Evolutionary conservation across 148 eudicot genomes (phyloP).

Genomic region (Chenopodium formosanum): DNA sequence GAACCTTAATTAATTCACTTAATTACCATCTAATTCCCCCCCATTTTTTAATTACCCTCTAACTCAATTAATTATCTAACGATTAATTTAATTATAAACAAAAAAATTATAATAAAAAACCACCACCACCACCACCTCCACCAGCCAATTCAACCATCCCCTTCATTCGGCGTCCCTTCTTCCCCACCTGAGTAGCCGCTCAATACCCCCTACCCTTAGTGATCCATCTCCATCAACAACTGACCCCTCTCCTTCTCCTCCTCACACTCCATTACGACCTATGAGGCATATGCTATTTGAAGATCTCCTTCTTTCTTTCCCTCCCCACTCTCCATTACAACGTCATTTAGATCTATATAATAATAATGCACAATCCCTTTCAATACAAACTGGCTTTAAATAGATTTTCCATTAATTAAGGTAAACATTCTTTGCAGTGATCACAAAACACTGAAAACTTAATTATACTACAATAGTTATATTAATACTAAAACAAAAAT

Average conservation of each 20-base stretch:
- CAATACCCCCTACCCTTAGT: background rate
- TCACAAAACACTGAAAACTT: too few species aligned
- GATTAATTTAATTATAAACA: too few species aligned
- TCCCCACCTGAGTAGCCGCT: background rate
- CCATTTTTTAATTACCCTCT: background rate
- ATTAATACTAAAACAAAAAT: too few species aligned
- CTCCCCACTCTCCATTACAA: background rate
- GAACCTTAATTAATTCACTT: background rate
- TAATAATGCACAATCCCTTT: background rate
- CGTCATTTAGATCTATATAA: background rate
- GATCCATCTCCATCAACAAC: background rate
- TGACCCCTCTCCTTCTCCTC: background rate
- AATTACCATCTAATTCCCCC: background rate
- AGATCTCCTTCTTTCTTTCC: background rate
- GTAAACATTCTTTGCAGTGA: background rate
- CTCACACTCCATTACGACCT: background rate
- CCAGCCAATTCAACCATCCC: background rate
- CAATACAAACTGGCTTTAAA: background rate
- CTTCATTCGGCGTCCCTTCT: background rate
- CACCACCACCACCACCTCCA: background rate
- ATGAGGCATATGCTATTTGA: background rate
- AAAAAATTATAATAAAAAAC: too few species aligned
- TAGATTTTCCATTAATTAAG: background rate
- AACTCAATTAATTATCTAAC: background rate
- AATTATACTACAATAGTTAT: too few species aligned